Conservation (phyloP, 164 flowering plant genomes). For the Annona squamosa region DNA sequence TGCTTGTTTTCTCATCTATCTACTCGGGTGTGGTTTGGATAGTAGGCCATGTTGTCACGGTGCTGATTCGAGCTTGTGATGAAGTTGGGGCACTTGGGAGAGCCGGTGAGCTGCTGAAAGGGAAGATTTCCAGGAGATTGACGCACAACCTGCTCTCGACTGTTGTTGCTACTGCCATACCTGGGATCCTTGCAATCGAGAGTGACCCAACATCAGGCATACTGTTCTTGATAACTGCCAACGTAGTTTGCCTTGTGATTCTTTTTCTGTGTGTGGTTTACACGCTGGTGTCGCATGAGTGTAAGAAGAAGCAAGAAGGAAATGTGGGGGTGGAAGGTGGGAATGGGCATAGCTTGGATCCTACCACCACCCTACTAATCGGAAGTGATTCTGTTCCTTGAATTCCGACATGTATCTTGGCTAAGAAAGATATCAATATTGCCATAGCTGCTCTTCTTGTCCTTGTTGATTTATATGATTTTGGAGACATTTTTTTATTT, state of each 20-base stretch:
- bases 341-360: neutral
- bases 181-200: neutral
- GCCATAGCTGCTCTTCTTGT: neutral
- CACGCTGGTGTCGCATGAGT: slow-evolving; percentile 23
- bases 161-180: neutral
- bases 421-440: too few species aligned
- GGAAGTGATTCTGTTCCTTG: neutral
- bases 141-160: slow-evolving; percentile 10
- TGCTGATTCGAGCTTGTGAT: slow-evolving; percentile 19
- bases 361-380: neutral
- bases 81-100: slow-evolving; percentile 29
- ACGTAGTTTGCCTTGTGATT: neutral
- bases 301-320: slow-evolving; percentile 29
- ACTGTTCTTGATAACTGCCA: neutral
- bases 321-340: neutral
- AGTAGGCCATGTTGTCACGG: slow-evolving; percentile 23
- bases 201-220: neutral
- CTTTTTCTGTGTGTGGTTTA: slow-evolving; percentile 14
- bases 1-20: neutral
- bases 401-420: too few species aligned
- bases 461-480: neutral
- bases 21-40: slow-evolving; percentile 16
- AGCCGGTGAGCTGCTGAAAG: slow-evolving; percentile 23
- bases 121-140: slow-evolving; percentile 18
- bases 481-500: neutral